Evolutionary conservation across 257 asterid species (phyloP).

Genomic region (Jacaranda copaia): DNA sequence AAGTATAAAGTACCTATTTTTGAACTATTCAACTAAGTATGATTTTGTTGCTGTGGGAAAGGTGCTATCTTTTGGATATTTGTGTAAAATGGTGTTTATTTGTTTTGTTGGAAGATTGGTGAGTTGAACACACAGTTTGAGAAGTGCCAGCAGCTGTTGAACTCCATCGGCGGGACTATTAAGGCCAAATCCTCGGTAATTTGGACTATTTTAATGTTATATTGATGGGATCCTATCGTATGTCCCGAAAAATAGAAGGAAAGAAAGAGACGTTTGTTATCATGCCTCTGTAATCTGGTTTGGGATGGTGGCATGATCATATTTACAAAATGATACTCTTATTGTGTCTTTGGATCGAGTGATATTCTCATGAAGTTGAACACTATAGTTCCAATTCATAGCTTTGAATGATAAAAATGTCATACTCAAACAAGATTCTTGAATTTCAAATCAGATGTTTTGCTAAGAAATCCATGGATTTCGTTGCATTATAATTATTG

Average conservation of each 20-base stretch:
- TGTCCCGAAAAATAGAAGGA: not conserved
- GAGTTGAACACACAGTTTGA: conserved; percentile 90
- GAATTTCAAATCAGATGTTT: not conserved
- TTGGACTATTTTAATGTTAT: not conserved
- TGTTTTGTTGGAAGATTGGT: conserved; percentile 57
- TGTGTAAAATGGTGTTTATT: conserved; percentile 17
- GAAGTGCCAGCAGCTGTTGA: conserved; percentile 93
- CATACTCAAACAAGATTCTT: not conserved
- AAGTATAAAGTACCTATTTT: not conserved
- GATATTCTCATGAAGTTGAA: not conserved
- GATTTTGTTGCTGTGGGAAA: not conserved
- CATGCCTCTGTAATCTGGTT: conserved; percentile 7
- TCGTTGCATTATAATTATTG: not conserved
- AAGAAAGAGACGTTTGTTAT: conserved; percentile 2
- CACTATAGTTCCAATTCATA: not conserved
- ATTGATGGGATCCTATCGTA: not conserved
- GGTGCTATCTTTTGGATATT: not conserved
- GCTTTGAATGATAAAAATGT: conserved; percentile 1
- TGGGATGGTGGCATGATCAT: conserved; percentile 17
- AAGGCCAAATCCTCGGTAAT: conserved; percentile 81
- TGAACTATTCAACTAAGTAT: not conserved
- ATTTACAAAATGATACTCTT: not conserved
- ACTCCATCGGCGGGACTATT: conserved; percentile 76
- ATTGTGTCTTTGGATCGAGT: not conserved
- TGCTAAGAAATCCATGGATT: conserved; percentile 4